Conservation (phyloP, 352 stramenopile genomes). For the Phytophthora agathidicida region DNA sequence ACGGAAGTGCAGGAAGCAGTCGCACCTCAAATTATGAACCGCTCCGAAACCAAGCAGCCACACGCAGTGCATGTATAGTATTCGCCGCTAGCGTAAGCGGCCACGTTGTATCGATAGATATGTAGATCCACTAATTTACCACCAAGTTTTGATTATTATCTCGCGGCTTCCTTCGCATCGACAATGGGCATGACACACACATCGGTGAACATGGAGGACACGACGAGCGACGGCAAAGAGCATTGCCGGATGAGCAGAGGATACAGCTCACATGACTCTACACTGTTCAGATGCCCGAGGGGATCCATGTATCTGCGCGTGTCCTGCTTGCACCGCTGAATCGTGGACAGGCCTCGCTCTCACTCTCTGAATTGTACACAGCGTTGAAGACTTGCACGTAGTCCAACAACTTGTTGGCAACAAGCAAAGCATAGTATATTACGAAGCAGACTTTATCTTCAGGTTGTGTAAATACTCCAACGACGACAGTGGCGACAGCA, state of each 20-base stretch:
- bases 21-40: conserved; percentile 24
- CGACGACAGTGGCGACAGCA: not conserved
- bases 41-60: conserved; percentile 4
- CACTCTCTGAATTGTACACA: not conserved
- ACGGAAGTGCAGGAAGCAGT: conserved; percentile 21
- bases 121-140: conserved; percentile 47
- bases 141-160: conserved; percentile 42
- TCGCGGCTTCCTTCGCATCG: conserved; percentile 4
- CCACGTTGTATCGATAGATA: conserved; percentile 32
- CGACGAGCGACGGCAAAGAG: conserved; percentile 4
- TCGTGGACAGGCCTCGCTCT: conserved; percentile 17
- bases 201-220: conserved; percentile 6
- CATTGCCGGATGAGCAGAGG: conserved; percentile 22
- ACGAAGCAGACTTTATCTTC: conserved; percentile 27
- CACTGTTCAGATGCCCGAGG: conserved; percentile 5
- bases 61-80: conserved; percentile 42
- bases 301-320: conserved; percentile 31
- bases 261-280: conserved; percentile 26
- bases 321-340: conserved; percentile 27
- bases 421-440: conserved; percentile 31
- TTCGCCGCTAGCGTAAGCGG: conserved; percentile 5
- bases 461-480: conserved; percentile 32
- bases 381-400: no score
- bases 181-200: conserved; percentile 2
- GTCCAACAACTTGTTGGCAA: conserved; percentile 9